These are phyloP conservation scores for Pichia gijzeniarum DNA, from an alignment of 805 yeast genomes.

Conservation along the genomic window DNA sequence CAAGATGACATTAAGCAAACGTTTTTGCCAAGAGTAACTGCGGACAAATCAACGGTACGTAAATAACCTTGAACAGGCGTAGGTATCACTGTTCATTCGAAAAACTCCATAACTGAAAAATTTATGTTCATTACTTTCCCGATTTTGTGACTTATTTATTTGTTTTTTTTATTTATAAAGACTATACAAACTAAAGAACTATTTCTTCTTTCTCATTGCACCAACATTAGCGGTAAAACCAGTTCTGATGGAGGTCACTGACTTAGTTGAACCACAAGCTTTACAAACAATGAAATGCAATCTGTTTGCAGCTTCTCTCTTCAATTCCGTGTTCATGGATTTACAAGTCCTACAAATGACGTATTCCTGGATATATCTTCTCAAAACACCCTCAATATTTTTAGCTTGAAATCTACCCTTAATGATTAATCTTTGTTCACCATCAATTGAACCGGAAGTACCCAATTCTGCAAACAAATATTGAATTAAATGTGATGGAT, in stretches of 20 bases:
- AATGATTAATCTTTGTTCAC: constrained; percentile 92
- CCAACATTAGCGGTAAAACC: constrained; percentile 99
- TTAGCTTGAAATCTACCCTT: constrained; percentile 98
- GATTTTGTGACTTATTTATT: background rate
- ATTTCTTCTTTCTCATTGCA: constrained; percentile 62
- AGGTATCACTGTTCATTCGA: too few relatives aligned
- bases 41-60: too few relatives aligned
- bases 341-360: constrained; percentile 99
- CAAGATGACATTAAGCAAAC: too few relatives aligned
- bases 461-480: constrained; percentile 97
- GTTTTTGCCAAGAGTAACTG: too few relatives aligned
- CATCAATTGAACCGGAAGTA: constrained; percentile 98
- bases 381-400: constrained; percentile 91
- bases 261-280: constrained; percentile 95
- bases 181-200: constrained; percentile 15
- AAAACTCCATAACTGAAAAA: too few relatives aligned
- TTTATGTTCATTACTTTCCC: background rate
- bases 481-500: constrained; percentile 95
- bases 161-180: background rate
- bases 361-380: constrained; percentile 94
- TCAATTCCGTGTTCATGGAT: constrained; percentile 91
- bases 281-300: constrained; percentile 96
- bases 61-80: too few relatives aligned
- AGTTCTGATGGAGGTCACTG: constrained; percentile 94
- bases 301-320: constrained; percentile 94